Conservation (phyloP, 179 eudicot genomes). For the Patellifolia procumbens region DNA sequence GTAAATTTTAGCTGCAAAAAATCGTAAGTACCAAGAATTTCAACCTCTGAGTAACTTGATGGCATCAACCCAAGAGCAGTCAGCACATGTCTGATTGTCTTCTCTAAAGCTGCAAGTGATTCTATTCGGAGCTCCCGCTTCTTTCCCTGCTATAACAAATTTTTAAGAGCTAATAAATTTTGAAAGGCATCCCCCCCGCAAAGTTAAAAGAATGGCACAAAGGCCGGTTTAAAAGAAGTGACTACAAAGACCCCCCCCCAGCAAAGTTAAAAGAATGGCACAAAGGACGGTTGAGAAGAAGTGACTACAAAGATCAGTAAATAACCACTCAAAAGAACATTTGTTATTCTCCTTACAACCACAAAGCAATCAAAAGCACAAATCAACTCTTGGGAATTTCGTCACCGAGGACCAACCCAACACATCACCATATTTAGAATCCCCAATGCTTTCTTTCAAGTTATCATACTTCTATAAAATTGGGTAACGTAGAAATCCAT, state of each 20-base stretch:
- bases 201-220: neutral
- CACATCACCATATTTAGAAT: neutral
- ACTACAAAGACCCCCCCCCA: too few relatives aligned
- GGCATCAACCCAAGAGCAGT: constrained; percentile 77
- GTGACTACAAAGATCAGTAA: neutral
- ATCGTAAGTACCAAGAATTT: neutral
- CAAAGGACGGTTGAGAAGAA: neutral
- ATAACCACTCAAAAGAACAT: neutral
- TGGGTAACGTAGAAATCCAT: neutral
- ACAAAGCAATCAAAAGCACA: neutral
- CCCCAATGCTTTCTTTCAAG: neutral
- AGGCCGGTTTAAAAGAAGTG: neutral
- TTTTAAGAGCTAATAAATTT: too few relatives aligned
- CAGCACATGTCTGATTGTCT: constrained; percentile 50
- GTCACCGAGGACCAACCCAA: neutral
- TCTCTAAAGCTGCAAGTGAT: constrained; percentile 80
- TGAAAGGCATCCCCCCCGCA: neutral
- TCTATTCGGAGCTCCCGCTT: constrained; percentile 67
- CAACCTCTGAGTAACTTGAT: constrained; percentile 68
- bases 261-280: neutral
- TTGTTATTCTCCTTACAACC: neutral
- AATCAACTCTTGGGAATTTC: neutral
- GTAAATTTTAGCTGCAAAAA: neutral
- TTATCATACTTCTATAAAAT: neutral
- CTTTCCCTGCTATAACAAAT: too few relatives aligned